Evolutionary conservation across 371 early-diverging fungal species (phyloP), one percentile per base, ranked within the genome.

Genomic region (Smittium culicis): DNA sequence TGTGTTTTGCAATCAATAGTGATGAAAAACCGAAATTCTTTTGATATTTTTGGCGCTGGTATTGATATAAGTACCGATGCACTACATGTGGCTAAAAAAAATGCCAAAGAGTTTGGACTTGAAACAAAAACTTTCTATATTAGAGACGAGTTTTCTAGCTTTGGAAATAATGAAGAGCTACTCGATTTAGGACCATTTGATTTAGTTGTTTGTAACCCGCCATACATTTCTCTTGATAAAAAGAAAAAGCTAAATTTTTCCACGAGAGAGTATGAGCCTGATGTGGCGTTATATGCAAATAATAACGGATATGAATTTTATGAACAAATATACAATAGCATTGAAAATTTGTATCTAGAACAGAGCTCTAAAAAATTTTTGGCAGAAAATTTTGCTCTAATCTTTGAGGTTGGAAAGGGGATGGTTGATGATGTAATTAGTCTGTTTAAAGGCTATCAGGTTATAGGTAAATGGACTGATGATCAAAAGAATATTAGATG

Each of bases 131-230:
- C 74, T 0, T 59, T 54, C 0, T 81, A 83, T 64, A 59, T 70
- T 0, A 27, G 66, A 20, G 72, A 79, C 32, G 80, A 81, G 25
- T 77, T 88, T 75, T 70, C 77, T 32, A 27, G 54, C 1, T 71
- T 77, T 30, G 29, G 2, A n/a, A 64, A 28, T 34, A 84, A 54
- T 60, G 73, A 30, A 62, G 67, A 8, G 55, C 64, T 59, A 24
- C 27, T 57, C 34, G 55, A 27, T 24, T 66, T 56, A 1, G 72
- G 76, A 1, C 72, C 80, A 0, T 86, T 80, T 66, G 85, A 87
- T 71, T 45, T 88, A n/a, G 70, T 88, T 2, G 82, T 86, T 0
- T 89, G 88, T 70, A 89, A 89, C 61, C 89, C 89, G 14, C 90
- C 90, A 0, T 89, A 89, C 68, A 75, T 87, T 17, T 80, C 83